Evolutionary conservation across 2,329 filamentous ascomycete species (phyloP).

Genomic region (Orbilia brochopaga): DNA sequence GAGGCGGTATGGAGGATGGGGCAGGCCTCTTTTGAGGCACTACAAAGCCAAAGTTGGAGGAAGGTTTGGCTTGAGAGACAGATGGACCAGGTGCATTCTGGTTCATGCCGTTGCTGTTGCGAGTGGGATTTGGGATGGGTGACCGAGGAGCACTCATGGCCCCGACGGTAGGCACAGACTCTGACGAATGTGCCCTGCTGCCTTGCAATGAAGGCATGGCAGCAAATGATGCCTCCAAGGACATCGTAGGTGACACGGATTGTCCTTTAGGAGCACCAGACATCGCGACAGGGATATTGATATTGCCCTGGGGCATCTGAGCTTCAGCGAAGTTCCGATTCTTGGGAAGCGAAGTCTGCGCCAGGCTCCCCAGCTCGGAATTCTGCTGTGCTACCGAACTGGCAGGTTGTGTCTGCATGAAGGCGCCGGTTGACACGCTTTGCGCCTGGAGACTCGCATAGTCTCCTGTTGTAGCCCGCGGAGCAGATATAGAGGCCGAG

Average conservation of each 20-base stretch:
- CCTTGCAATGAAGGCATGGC: slow-evolving; percentile 38
- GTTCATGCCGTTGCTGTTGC: slow-evolving; percentile 11
- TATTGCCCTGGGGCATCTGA: slow-evolving; percentile 8
- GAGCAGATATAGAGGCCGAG: neutral
- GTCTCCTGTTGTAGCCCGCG: slow-evolving; percentile 7
- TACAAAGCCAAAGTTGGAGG: slow-evolving; percentile 43
- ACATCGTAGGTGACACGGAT: slow-evolving; percentile 35
- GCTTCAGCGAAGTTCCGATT: slow-evolving; percentile 27
- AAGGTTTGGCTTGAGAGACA: slow-evolving; percentile 11
- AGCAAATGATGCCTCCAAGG: slow-evolving; percentile 40
- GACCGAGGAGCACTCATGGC: slow-evolving; percentile 27
- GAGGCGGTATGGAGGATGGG: slow-evolving; percentile 10
- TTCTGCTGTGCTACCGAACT: slow-evolving; percentile 25
- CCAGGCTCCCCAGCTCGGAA: slow-evolving; percentile 30
- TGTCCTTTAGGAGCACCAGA: slow-evolving; percentile 9
- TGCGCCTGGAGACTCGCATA: slow-evolving; percentile 18
- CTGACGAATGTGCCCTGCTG: slow-evolving; percentile 38
- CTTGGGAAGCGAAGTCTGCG: slow-evolving; percentile 35
- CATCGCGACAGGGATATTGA: slow-evolving; percentile 4
- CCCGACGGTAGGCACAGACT: slow-evolving; percentile 33
- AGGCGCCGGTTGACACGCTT: slow-evolving; percentile 3
- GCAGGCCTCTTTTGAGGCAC: slow-evolving; percentile 22
- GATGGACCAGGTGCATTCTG: slow-evolving; percentile 12
- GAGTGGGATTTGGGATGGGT: slow-evolving; percentile 17
- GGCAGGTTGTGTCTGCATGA: slow-evolving; percentile 14